phyloP scores from a whole-genome alignment of 495 filamentous ascomycete genomes.

The Neurospora hispaniola region DNA sequence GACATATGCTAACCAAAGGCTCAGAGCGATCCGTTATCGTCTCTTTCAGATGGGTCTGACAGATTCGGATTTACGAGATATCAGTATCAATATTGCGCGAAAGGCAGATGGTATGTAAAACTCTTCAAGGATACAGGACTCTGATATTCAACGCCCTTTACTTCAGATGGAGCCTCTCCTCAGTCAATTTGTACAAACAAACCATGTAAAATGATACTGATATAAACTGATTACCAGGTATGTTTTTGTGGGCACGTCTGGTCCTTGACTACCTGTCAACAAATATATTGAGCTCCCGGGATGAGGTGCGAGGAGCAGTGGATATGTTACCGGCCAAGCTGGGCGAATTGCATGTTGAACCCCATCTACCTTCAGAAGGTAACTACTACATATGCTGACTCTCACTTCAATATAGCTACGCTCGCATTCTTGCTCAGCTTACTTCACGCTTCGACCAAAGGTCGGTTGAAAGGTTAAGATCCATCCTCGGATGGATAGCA shows the following conservation, averaged over 20 bases:
- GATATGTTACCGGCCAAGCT: slow-evolving; percentile 16
- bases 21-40: slow-evolving; percentile 4
- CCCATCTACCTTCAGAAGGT: background rate
- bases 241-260: slow-evolving; percentile 26
- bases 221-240: slow-evolving; percentile 12
- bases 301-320: slow-evolving; percentile 15
- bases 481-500: slow-evolving; percentile 24
- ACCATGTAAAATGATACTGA: slow-evolving; percentile 2
- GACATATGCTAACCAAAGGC: slow-evolving; percentile 11
- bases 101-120: slow-evolving; percentile 17
- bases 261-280: slow-evolving; percentile 20
- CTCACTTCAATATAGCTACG: slow-evolving; percentile 11
- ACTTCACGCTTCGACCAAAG: slow-evolving; percentile 14
- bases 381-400: background rate
- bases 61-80: slow-evolving; percentile 4
- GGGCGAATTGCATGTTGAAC: slow-evolving; percentile 16
- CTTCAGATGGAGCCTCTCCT: background rate
- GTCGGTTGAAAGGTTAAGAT: slow-evolving; percentile 14
- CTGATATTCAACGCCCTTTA: background rate
- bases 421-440: slow-evolving; percentile 14
- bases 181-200: background rate
- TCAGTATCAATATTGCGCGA: slow-evolving; percentile 5
- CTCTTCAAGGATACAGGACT: background rate
- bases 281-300: slow-evolving; percentile 20
- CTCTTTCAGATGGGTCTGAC: slow-evolving; percentile 12